Evolutionary conservation across 2,329 filamentous ascomycete genomes (phyloP).

Genomic region (Alternaria gaisen): DNA sequence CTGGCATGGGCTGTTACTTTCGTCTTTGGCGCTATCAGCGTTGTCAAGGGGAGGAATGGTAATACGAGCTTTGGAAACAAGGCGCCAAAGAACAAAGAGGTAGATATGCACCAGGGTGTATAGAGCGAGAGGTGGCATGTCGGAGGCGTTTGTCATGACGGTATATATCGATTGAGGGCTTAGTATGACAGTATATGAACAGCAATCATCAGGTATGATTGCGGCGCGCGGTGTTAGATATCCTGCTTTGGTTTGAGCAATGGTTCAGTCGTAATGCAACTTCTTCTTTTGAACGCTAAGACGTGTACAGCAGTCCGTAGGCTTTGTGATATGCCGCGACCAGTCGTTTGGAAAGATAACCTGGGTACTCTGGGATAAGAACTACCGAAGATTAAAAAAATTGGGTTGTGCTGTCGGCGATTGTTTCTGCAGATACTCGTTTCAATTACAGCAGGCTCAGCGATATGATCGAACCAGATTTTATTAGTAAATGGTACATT

Average conservation of each 20-base stretch:
- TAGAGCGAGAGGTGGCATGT: slow-evolving; percentile 23
- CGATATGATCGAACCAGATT: not conserved
- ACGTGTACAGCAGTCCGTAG: not conserved
- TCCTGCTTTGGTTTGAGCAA: slow-evolving; percentile 8
- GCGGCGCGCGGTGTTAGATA: slow-evolving; percentile 10
- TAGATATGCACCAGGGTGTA: slow-evolving; percentile 55
- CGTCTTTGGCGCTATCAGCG: slow-evolving; percentile 42
- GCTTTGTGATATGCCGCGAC: not conserved
- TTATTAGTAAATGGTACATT: not conserved
- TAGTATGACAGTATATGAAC: not conserved
- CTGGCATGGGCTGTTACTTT: slow-evolving; percentile 56
- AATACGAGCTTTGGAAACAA: slow-evolving; percentile 20
- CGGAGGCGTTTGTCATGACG: not conserved
- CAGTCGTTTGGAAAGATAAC: not conserved
- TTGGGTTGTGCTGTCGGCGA: not conserved
- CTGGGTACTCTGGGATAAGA: too few species aligned
- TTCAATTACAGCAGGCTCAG: not conserved
- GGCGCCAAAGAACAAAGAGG: slow-evolving; percentile 30
- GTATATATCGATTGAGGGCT: not conserved
- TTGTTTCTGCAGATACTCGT: not conserved
- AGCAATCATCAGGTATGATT: slow-evolving; percentile 36
- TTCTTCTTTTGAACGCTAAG: not conserved
- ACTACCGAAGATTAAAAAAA: not conserved
- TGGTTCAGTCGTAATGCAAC: not conserved
- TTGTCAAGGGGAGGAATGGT: slow-evolving; percentile 27